phyloP scores from a whole-genome alignment of 2,329 filamentous ascomycete species.

The Rugonectria rugulosa region DNA sequence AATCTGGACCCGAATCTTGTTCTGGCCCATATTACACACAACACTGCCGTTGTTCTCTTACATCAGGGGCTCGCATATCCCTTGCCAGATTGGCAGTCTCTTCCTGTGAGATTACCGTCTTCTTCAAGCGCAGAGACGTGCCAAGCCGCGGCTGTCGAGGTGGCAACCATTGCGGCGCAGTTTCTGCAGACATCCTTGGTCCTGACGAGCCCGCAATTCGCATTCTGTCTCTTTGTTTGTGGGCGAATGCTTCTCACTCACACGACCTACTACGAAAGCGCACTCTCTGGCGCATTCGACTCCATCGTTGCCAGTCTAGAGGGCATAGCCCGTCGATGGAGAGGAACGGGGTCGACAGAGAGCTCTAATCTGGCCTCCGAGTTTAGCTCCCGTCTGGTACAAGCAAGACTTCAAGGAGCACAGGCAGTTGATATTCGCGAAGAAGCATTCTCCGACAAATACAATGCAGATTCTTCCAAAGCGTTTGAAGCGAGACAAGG shows the following conservation, averaged over 20 bases:
- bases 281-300: slow-evolving; percentile 14
- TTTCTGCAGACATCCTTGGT: slow-evolving; percentile 21
- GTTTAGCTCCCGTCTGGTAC: slow-evolving; percentile 22
- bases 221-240: slow-evolving; percentile 29
- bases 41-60: slow-evolving; percentile 34
- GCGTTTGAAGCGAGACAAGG: background rate
- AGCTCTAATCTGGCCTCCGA: slow-evolving; percentile 25
- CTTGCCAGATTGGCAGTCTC: slow-evolving; percentile 24
- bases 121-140: slow-evolving; percentile 28
- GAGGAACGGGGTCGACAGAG: slow-evolving; percentile 1
- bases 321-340: slow-evolving; percentile 23
- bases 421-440: slow-evolving; percentile 15
- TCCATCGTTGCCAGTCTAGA: slow-evolving; percentile 22
- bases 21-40: slow-evolving; percentile 37
- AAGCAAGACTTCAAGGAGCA: slow-evolving; percentile 3
- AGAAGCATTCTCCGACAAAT: slow-evolving; percentile 24
- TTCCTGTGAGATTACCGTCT: slow-evolving; percentile 24
- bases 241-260: slow-evolving; percentile 27
- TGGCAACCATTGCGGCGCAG: slow-evolving; percentile 20
- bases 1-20: slow-evolving; percentile 53
- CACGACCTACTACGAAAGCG: slow-evolving; percentile 12
- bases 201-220: slow-evolving; percentile 25
- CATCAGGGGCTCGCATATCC: slow-evolving; percentile 35
- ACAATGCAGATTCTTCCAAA: background rate
- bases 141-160: slow-evolving; percentile 24